phyloP scores from a whole-genome alignment of 1,284 basidiomycete genomes.

The Ustilago nuda region DNA sequence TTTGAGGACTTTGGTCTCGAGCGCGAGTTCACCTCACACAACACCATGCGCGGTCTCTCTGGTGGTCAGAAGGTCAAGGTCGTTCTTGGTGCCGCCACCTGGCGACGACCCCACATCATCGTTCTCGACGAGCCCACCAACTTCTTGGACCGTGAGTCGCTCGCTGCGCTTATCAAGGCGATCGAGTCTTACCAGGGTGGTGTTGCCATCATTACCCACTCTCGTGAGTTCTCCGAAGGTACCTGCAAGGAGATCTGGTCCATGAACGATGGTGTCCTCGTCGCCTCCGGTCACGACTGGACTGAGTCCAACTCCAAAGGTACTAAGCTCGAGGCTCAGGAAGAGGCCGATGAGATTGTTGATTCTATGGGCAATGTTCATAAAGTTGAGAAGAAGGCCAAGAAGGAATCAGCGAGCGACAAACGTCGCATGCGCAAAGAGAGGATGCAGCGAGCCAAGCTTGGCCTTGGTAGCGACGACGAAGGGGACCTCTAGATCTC shows the following conservation, averaged over 20 bases:
- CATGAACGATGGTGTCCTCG: slow-evolving; percentile 63
- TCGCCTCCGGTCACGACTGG: slow-evolving; percentile 76
- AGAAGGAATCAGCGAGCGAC: slow-evolving; percentile 57
- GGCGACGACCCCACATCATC: slow-evolving; percentile 69
- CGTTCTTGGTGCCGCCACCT: slow-evolving; percentile 68
- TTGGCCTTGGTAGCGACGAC: too few species aligned
- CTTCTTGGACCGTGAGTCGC: slow-evolving; percentile 70
- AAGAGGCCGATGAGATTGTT: slow-evolving; percentile 53
- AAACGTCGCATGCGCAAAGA: slow-evolving; percentile 39
- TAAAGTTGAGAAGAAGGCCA: slow-evolving; percentile 58
- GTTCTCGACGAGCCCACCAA: slow-evolving; percentile 69
- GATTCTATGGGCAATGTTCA: slow-evolving; percentile 64
- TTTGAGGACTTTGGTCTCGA: slow-evolving; percentile 69
- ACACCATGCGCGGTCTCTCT: slow-evolving; percentile 69
- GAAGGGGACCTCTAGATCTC: too few species aligned
- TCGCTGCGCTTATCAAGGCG: slow-evolving; percentile 68
- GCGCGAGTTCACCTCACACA: slow-evolving; percentile 69
- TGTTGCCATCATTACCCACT: slow-evolving; percentile 69
- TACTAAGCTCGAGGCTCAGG: slow-evolving; percentile 63
- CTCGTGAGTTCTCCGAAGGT: slow-evolving; percentile 65
- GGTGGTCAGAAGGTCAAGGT: slow-evolving; percentile 70
- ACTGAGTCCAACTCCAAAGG: slow-evolving; percentile 83
- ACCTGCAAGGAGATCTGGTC: slow-evolving; percentile 68
- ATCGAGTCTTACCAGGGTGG: slow-evolving; percentile 68
- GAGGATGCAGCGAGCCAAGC: slow-evolving; percentile 41